Percentiles rank a stretch among this genome's conserved stretches.
Evolutionary conservation across 2,329 filamentous ascomycete genomes (phyloP).

Genomic region (Diaporthe batatas): DNA sequence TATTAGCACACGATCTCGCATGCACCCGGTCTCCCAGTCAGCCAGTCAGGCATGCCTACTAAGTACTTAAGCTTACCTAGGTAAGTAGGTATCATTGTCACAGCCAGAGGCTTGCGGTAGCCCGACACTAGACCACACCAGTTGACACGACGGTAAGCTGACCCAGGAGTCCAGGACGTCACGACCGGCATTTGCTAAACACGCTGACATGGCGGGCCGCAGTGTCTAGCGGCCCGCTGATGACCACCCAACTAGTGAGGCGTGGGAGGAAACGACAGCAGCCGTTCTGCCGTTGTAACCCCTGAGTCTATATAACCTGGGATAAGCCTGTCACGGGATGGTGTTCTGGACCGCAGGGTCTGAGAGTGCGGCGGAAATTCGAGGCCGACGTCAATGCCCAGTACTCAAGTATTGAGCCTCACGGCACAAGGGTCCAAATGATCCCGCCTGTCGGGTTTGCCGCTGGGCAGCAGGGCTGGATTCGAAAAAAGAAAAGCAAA

Average conservation of each 20-base stretch:
- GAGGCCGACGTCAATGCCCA: slow-evolving; percentile 6
- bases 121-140: slow-evolving; percentile 4
- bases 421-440: slow-evolving; percentile 7
- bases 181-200: slow-evolving; percentile 12
- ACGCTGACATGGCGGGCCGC: slow-evolving; percentile 15
- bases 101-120: slow-evolving; percentile 14
- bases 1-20: not conserved
- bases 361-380: not conserved
- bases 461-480: not conserved
- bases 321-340: not conserved
- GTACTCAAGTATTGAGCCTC: slow-evolving; percentile 5
- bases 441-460: not conserved
- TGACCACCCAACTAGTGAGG: slow-evolving; percentile 9
- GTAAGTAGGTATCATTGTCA: no score
- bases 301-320: not conserved
- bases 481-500: not conserved
- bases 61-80: no score
- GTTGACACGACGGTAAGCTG: not conserved
- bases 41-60: not conserved
- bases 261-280: not conserved
- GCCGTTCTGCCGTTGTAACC: slow-evolving; percentile 27
- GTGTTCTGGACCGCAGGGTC: not conserved
- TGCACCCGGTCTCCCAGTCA: no score
- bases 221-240: not conserved
- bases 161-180: not conserved